phyloP scores from a whole-genome alignment of 1,284 basidiomycete genomes.

The Ceratobasidium sp. region DNA sequence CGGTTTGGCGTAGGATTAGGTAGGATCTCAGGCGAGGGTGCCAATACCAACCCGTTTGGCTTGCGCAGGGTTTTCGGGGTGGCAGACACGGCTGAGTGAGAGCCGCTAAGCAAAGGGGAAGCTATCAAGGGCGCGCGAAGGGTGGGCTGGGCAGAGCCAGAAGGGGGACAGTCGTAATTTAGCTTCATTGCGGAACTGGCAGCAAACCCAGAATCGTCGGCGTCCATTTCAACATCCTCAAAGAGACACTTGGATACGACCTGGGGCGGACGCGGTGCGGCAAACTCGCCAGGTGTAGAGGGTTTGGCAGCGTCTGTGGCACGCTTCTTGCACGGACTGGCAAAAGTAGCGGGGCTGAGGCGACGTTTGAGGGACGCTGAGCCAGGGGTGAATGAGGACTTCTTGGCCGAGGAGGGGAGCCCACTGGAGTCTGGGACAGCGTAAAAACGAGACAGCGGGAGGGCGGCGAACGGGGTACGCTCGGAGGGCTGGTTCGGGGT shows the following conservation, averaged over 20 bases:
- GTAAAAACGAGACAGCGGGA: constrained; percentile 39
- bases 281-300: constrained; percentile 41
- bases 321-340: constrained; percentile 42
- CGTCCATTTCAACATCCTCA: constrained; percentile 42
- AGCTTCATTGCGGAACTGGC: constrained; percentile 36
- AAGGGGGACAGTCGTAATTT: constrained; percentile 18
- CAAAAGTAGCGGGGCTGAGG: constrained; percentile 23
- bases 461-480: constrained; percentile 37
- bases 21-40: constrained; percentile 37
- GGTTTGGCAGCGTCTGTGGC: constrained; percentile 23
- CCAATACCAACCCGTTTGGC: constrained; percentile 18
- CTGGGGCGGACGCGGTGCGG: constrained; percentile 20
- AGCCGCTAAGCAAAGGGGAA: constrained; percentile 1
- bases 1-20: constrained; percentile 13
- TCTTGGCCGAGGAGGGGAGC: constrained; percentile 15
- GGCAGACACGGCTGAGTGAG: not conserved
- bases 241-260: constrained; percentile 38
- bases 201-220: constrained; percentile 39
- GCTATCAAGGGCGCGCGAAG: constrained; percentile 9
- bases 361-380: constrained; percentile 40
- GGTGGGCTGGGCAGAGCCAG: not conserved
- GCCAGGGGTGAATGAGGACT: constrained; percentile 32
- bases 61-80: constrained; percentile 30
- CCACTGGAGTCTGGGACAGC: constrained; percentile 12
- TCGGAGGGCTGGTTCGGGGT: constrained; percentile 9